Evolutionary conservation across 306 rosid genomes (phyloP), one percentile per base, ranked within the genome.

Genomic region (Luffa aegyptiaca): DNA sequence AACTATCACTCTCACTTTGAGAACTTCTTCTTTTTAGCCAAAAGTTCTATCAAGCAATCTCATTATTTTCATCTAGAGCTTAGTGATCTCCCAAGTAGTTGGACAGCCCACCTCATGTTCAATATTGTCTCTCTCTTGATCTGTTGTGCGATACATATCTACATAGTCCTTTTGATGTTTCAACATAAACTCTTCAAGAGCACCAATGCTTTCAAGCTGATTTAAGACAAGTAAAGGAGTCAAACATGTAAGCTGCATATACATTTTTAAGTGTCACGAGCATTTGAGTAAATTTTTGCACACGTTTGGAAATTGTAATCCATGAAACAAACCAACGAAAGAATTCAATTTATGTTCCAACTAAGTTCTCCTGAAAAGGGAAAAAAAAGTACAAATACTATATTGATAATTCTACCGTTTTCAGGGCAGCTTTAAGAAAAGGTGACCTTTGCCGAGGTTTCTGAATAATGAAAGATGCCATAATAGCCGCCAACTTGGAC

Each of bases 71-170:
- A 66, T 66, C 4, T 37, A 39, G 73, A 39, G 20, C 56, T 20
- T 4, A 70, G 37, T 21, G n/a, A 74, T 16, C 37, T 13, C 20
- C 58, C 5, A 20, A n/a, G 57, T 55, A 70, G 69, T 58, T 37
- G 21, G 41, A 79, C 10, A 46, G 84, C 96, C 90, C 87, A 95
- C 99, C 89, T 95, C 97, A 63, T 93, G 93, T 81, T 95, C 99
- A 82, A 95, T 95, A 92, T 90, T 89, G 79, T 95, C 99, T 88
- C 97, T 91, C 86, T 95, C 99, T 70, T 90, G 88, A 81, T 93
- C 97, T 80, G 97, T 91, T 3, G 97, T 90, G 70, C 97, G 99
- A 86, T 91, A 93, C 83, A 87, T 82, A 89, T 95, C 99, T 3
- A 92, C 90, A 56, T 93, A 95, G 83, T 95, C 99, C 89, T 95